phyloP scores from a whole-genome alignment of 352 stramenopile species.

The Globisporangium middletonii region DNA sequence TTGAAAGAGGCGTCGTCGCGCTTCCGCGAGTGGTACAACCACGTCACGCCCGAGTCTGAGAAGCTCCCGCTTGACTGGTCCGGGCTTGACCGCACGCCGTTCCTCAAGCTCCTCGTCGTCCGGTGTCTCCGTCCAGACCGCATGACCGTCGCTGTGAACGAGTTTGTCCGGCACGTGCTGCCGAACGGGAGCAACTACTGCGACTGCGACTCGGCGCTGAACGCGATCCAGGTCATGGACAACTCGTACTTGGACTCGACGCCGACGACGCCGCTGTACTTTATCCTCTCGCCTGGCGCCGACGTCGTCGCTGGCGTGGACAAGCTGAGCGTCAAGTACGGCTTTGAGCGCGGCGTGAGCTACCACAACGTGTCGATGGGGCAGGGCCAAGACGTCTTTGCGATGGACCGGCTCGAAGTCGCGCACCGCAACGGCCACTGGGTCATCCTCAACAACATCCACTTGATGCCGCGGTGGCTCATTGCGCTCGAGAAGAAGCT shows the following conservation, averaged over 20 bases:
- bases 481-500: conserved; percentile 96
- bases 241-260: conserved; percentile 93
- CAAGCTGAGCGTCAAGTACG: conserved; percentile 92
- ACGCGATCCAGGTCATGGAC: conserved; percentile 94
- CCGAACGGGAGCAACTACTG: conserved; percentile 93
- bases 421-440: conserved; percentile 95
- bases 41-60: conserved; percentile 93
- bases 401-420: conserved; percentile 93
- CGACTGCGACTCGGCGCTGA: conserved; percentile 95
- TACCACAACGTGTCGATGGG: conserved; percentile 99
- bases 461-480: conserved; percentile 96
- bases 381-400: conserved; percentile 94
- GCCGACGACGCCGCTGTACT: conserved; percentile 94
- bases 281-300: conserved; percentile 94
- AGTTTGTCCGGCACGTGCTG: conserved; percentile 93
- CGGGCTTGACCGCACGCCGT: conserved; percentile 91
- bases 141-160: conserved; percentile 92
- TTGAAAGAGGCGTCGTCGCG: conserved; percentile 92
- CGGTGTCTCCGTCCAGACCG: conserved; percentile 91
- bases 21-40: conserved; percentile 98
- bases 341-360: conserved; percentile 93
- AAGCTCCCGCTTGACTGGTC: conserved; percentile 97
- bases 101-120: conserved; percentile 96
- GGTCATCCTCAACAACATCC: conserved; percentile 98
- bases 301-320: conserved; percentile 96